These are phyloP conservation scores for Irpex lacteus DNA, from an alignment of 1,284 basidiomycete genomes.

Conservation along the genomic window DNA sequence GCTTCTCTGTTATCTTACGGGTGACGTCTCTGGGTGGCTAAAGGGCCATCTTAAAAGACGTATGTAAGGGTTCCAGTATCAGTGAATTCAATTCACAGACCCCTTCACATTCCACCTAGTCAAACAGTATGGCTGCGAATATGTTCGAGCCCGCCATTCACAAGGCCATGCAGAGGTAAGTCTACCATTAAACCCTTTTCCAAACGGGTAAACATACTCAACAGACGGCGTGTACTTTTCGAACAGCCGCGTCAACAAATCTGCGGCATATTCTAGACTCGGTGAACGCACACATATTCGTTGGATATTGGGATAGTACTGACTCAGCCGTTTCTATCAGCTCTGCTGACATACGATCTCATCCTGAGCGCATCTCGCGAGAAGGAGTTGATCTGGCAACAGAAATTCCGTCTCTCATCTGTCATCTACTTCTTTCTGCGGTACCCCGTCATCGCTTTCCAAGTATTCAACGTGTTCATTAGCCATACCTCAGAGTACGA, in stretches of 20 bases:
- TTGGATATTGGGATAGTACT: not conserved
- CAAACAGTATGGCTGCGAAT: not conserved
- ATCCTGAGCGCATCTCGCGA: conserved; percentile 9
- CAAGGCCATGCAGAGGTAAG: not conserved
- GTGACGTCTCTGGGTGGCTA: too few relatives aligned
- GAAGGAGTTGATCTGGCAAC: conserved; percentile 8
- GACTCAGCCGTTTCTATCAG: not conserved
- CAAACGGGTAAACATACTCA: not conserved
- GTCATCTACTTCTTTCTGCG: conserved; percentile 11
- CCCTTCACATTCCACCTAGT: not conserved
- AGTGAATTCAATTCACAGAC: too few relatives aligned
- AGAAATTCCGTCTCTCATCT: conserved; percentile 8
- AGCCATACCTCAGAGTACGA: not conserved
- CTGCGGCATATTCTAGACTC: conserved; percentile 10
- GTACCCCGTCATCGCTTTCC: conserved; percentile 13
- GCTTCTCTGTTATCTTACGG: too few relatives aligned
- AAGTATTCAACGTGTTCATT: conserved; percentile 9
- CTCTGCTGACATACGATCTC: conserved; percentile 12
- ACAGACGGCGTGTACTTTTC: not conserved
- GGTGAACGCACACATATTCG: conserved; percentile 2
- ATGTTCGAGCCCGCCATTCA: not conserved
- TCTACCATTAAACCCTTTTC: not conserved
- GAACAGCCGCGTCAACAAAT: conserved; percentile 10
- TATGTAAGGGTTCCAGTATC: too few relatives aligned
- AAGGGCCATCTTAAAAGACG: too few relatives aligned